Evolutionary conservation across 805 yeast genomes (phyloP).

Genomic region (Candida germanica): DNA sequence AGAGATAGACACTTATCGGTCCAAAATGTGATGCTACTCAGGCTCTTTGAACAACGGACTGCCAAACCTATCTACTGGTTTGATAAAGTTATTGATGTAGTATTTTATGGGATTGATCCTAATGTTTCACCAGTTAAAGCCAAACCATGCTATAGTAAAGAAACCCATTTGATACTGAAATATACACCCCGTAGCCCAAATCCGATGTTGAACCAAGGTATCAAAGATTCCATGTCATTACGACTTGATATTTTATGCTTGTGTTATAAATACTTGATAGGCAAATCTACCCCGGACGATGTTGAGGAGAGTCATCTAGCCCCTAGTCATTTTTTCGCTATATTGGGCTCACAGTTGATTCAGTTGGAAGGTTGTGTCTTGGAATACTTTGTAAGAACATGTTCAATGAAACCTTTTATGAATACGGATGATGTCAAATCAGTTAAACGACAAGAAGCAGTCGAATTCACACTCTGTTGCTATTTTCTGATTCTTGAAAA

Average conservation of each 20-base stretch:
- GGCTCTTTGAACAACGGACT: conserved; percentile 22
- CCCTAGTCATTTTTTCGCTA: no score
- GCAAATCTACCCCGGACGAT: no score
- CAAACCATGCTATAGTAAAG: conserved; percentile 12
- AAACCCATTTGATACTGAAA: not conserved
- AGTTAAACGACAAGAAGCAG: no score
- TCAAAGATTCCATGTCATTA: conserved; percentile 1
- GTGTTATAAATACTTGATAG: no score
- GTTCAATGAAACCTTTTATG: no score
- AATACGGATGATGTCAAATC: no score
- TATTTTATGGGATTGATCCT: conserved; percentile 26
- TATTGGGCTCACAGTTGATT: no score
- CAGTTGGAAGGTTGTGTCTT: not conserved
- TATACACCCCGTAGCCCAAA: not conserved
- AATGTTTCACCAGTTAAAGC: conserved; percentile 7
- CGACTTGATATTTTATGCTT: conserved; percentile 1
- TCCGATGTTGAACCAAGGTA: not conserved
- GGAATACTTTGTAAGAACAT: not conserved
- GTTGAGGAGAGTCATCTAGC: no score
- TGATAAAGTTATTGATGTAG: conserved; percentile 27
- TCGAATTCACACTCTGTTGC: no score
- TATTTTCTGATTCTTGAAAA: not conserved
- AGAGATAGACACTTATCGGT: not conserved
- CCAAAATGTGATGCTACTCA: conserved; percentile 10
- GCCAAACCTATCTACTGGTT: conserved; percentile 21